Conservation (phyloP, 163 green algal species). For the Chlorella variabilis region DNA sequence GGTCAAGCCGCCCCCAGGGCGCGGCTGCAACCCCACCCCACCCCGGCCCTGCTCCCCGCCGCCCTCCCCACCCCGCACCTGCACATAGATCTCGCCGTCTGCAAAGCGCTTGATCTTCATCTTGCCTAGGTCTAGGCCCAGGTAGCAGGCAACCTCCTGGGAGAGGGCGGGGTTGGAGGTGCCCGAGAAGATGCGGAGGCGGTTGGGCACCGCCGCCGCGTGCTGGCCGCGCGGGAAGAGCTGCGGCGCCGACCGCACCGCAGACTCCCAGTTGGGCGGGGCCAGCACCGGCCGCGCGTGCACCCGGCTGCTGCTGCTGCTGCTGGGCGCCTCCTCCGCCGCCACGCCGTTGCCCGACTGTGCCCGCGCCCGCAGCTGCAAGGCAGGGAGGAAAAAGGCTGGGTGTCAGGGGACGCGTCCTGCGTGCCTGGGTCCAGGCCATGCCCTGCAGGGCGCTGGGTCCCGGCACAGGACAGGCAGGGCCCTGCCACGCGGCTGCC, state of each 20-base stretch:
- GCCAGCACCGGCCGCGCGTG: constrained; percentile 37
- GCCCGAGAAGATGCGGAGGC: constrained; percentile 91
- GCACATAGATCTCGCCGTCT: constrained; percentile 98
- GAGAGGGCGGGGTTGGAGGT: constrained; percentile 87
- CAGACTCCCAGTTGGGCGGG: constrained; percentile 19
- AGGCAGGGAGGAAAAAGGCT: too few relatives aligned
- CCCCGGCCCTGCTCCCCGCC: too few relatives aligned
- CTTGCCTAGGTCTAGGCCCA: constrained; percentile 93
- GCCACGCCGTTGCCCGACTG: constrained; percentile 26
- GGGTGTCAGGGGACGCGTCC: too few relatives aligned
- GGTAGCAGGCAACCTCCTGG: constrained; percentile 95
- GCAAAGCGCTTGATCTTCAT: constrained; percentile 99
- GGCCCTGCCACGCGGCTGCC: too few relatives aligned
- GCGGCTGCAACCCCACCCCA: too few relatives aligned
- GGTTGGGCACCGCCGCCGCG: constrained; percentile 40
- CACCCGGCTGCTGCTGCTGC: background rate
- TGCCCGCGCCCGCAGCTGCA: background rate
- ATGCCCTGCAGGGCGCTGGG: too few relatives aligned
- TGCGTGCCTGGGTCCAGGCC: too few relatives aligned
- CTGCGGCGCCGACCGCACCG: constrained; percentile 31
- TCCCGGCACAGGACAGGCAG: too few relatives aligned
- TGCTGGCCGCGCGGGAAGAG: constrained; percentile 27
- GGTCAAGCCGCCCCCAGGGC: too few relatives aligned
- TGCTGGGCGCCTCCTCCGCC: background rate
- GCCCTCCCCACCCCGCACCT: too few relatives aligned